A percentile compares a stretch with the other conserved stretches of the same genome.
Evolutionary conservation across 2,329 filamentous ascomycete species (phyloP).

Genomic region (Fusarium sp.): DNA sequence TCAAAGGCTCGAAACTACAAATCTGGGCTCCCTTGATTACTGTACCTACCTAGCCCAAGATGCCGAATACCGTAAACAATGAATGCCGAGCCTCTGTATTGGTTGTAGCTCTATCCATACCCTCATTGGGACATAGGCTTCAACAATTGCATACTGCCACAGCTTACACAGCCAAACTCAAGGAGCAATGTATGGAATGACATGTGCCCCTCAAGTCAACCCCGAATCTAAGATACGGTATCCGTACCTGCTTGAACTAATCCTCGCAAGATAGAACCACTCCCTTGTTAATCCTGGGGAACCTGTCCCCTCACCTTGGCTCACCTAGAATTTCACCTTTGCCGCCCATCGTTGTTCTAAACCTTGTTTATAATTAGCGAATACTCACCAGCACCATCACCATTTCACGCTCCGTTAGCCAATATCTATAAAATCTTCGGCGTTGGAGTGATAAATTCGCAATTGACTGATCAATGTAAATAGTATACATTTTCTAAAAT

Average conservation of each 20-base stretch:
- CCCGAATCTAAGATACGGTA: slow-evolving; percentile 3
- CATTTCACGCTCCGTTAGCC: background rate
- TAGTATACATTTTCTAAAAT: background rate
- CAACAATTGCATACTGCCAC: background rate
- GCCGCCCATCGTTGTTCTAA: background rate
- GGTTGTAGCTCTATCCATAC: too few species aligned
- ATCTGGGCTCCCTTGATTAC: background rate
- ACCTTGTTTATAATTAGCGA: slow-evolving; percentile 8
- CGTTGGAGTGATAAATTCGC: background rate
- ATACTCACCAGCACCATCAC: background rate
- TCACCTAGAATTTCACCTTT: slow-evolving; percentile 16
- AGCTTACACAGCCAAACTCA: background rate
- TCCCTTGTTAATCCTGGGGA: slow-evolving; percentile 25
- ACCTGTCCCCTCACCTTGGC: slow-evolving; percentile 19
- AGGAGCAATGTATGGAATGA: too few species aligned
- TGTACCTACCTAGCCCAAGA: too few species aligned
- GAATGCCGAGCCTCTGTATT: too few species aligned
- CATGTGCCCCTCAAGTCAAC: too few species aligned
- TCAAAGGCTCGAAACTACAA: slow-evolving; percentile 38
- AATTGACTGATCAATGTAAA: background rate
- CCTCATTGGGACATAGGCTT: too few species aligned
- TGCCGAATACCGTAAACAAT: too few species aligned
- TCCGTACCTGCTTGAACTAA: background rate
- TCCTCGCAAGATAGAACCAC: slow-evolving; percentile 11
- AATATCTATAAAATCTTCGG: background rate